Evolutionary conservation across 495 filamentous ascomycete species (phyloP).

Genomic region (Aspergillus funiculosus): DNA sequence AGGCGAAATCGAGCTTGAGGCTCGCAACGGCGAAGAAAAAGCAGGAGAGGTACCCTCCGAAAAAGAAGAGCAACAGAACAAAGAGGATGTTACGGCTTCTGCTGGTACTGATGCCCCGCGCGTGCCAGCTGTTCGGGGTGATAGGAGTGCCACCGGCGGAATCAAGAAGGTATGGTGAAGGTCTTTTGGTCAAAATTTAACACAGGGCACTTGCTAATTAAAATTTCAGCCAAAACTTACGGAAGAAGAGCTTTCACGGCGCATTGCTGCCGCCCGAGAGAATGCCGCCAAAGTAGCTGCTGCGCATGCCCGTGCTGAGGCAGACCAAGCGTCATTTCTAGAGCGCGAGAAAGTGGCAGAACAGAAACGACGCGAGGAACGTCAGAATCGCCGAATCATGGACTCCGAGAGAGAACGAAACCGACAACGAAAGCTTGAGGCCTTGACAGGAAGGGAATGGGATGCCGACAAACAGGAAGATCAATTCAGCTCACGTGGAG

Average conservation of each 20-base stretch:
- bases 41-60: constrained; percentile 16
- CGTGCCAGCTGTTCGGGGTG: constrained; percentile 57
- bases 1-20: constrained; percentile 14
- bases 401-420: constrained; percentile 69
- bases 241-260: constrained; percentile 58
- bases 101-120: constrained; percentile 29
- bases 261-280: constrained; percentile 54
- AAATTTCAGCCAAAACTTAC: constrained; percentile 55
- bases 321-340: constrained; percentile 61
- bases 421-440: constrained; percentile 61
- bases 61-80: constrained; percentile 18
- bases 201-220: constrained; percentile 11
- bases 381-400: constrained; percentile 52
- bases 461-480: constrained; percentile 68
- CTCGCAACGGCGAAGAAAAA: constrained; percentile 13
- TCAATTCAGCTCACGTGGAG: constrained; percentile 45
- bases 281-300: constrained; percentile 53
- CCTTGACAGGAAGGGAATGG: constrained; percentile 65
- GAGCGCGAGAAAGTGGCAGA: constrained; percentile 56
- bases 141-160: constrained; percentile 63
- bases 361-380: constrained; percentile 51
- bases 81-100: constrained; percentile 16
- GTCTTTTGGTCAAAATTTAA: background rate
- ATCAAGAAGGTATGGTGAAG: constrained; percentile 40
- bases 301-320: constrained; percentile 61